Percentiles rank a stretch among this genome's conserved stretches.
These are phyloP conservation scores for Podospora pseudopauciseta DNA, from an alignment of 495 filamentous ascomycete species.

Conservation along the genomic window DNA sequence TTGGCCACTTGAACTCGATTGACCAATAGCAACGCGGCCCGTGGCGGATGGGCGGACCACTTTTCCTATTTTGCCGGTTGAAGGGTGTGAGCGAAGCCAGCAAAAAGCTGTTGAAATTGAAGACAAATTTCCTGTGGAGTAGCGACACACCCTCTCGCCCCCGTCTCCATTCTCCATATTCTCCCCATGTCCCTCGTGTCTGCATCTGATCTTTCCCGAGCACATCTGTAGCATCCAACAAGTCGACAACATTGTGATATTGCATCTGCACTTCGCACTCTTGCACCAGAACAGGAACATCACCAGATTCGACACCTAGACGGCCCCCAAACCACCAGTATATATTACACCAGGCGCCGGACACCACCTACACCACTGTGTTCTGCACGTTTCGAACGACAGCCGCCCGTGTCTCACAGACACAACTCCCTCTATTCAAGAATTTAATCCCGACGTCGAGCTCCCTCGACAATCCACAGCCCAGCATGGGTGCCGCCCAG, in stretches of 20 bases:
- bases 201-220: neutral
- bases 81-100: neutral
- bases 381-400: neutral
- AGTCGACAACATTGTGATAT: neutral
- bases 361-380: neutral
- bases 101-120: slow-evolving; percentile 5
- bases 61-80: slow-evolving; percentile 13
- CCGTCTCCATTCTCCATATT: neutral
- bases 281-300: neutral
- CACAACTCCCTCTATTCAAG: slow-evolving; percentile 10
- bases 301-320: neutral
- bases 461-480: neutral
- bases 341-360: neutral
- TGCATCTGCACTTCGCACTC: neutral
- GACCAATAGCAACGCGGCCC: slow-evolving; percentile 13
- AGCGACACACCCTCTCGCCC: slow-evolving; percentile 15
- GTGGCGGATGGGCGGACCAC: slow-evolving; percentile 5
- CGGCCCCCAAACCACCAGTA: neutral
- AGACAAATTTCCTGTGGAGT: slow-evolving; percentile 23
- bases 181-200: neutral
- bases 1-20: slow-evolving; percentile 8
- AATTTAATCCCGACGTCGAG: neutral
- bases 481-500: slow-evolving; percentile 42
- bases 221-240: neutral
- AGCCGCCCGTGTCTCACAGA: slow-evolving; percentile 14